Conservation (phyloP, 768 basidiomycete species). For the Clavaria fumosa region DNA sequence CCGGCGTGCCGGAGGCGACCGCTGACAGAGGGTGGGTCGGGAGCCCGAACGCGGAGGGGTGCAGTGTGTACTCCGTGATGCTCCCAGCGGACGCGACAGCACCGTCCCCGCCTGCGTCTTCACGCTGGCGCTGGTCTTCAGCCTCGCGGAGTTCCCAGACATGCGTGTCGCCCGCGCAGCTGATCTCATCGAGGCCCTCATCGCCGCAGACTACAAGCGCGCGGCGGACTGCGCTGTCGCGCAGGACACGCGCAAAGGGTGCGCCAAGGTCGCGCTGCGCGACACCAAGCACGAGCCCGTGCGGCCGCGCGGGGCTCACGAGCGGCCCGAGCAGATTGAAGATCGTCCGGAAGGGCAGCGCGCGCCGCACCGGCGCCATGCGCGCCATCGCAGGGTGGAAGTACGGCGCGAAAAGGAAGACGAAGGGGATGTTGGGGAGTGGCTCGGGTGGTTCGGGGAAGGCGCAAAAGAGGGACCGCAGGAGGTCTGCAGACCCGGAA, state of each 20-base stretch:
- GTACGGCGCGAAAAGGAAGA: constrained; percentile 86
- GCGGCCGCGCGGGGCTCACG: constrained; percentile 79
- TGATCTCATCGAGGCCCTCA: constrained; percentile 89
- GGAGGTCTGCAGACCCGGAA: constrained; percentile 86
- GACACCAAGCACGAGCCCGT: constrained; percentile 85
- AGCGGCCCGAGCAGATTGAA: constrained; percentile 93
- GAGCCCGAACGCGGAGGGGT: constrained; percentile 68
- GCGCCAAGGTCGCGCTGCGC: constrained; percentile 66
- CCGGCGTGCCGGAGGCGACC: constrained; percentile 61
- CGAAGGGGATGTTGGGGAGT: constrained; percentile 63
- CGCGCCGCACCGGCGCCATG: constrained; percentile 71
- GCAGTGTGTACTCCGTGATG: constrained; percentile 47
- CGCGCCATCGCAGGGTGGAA: constrained; percentile 80
- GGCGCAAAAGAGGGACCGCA: constrained; percentile 67
- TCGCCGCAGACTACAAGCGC: constrained; percentile 89
- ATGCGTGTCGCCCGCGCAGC: constrained; percentile 79
- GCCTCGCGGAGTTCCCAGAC: constrained; percentile 68
- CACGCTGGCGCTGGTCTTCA: too few species aligned
- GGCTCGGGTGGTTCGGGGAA: constrained; percentile 46
- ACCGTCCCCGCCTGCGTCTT: too few species aligned
- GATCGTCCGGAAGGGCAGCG: constrained; percentile 88
- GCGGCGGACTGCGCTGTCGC: constrained; percentile 58
- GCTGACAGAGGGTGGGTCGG: constrained; percentile 46
- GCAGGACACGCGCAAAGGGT: constrained; percentile 65
- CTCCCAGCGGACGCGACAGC: too few species aligned